These are phyloP conservation scores for Talaromyces sp. DNA, from an alignment of 2,329 filamentous ascomycete species.

Conservation along the genomic window DNA sequence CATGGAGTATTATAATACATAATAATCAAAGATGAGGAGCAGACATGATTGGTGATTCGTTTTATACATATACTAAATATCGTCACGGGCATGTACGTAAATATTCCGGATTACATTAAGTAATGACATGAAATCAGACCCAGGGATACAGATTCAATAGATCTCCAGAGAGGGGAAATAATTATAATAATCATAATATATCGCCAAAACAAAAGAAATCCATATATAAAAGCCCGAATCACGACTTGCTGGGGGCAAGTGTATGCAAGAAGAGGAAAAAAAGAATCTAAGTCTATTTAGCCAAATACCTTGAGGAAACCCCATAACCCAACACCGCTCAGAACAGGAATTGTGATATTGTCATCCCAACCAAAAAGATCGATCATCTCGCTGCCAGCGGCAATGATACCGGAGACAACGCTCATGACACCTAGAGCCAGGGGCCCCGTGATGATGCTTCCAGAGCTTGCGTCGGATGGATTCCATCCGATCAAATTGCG, in stretches of 20 bases:
- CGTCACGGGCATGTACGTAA: not conserved
- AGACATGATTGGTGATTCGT: not conserved
- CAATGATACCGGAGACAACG: constrained; percentile 81
- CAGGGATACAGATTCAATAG: not conserved
- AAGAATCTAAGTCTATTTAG: not conserved
- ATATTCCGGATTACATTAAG: not conserved
- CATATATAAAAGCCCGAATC: not conserved
- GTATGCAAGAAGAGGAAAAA: not conserved
- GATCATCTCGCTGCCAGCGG: constrained; percentile 82
- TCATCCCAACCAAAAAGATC: constrained; percentile 95
- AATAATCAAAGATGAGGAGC: not conserved
- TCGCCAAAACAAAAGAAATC: not conserved
- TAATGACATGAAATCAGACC: not conserved
- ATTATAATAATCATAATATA: not conserved
- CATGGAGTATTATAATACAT: not conserved
- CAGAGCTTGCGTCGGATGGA: constrained; percentile 40
- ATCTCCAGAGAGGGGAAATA: not conserved
- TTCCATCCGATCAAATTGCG: constrained; percentile 60
- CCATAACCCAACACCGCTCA: constrained; percentile 86
- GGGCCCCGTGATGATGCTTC: constrained; percentile 61
- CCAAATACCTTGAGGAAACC: constrained; percentile 83
- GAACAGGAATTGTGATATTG: constrained; percentile 90
- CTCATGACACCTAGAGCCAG: constrained; percentile 76
- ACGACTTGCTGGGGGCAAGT: not conserved
- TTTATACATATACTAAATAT: not conserved